phyloP scores from a whole-genome alignment of 2,329 filamentous ascomycete species.

The Botrytis aclada region DNA sequence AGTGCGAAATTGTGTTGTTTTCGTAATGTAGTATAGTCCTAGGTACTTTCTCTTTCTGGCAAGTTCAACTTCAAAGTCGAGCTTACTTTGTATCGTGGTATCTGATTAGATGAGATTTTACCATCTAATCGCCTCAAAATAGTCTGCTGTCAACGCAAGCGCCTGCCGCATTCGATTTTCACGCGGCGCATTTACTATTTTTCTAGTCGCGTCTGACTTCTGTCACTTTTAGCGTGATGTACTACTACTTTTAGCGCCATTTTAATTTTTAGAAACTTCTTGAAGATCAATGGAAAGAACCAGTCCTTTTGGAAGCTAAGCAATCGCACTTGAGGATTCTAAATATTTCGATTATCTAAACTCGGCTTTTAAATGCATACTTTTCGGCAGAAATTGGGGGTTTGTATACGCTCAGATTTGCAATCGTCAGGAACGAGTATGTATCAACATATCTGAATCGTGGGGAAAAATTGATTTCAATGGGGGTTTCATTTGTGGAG shows the following conservation, averaged over 20 bases:
- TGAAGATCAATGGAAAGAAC: too few relatives aligned
- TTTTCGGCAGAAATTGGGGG: background rate
- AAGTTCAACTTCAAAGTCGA: background rate
- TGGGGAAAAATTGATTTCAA: background rate
- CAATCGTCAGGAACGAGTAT: background rate
- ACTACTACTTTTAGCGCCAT: background rate
- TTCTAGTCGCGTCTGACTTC: background rate
- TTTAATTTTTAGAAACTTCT: too few relatives aligned
- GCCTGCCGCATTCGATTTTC: background rate
- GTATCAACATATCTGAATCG: background rate
- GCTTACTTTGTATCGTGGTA: background rate
- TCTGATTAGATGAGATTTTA: background rate
- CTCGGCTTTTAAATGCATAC: background rate
- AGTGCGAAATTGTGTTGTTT: background rate
- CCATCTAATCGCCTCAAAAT: background rate
- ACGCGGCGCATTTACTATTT: background rate
- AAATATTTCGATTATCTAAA: background rate
- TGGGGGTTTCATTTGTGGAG: background rate
- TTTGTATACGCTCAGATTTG: background rate
- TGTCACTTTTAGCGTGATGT: background rate
- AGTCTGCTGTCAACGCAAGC: fast-evolving
- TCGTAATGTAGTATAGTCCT: background rate
- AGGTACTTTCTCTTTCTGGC: background rate
- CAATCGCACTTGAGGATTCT: background rate
- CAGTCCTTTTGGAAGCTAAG: background rate